A percentile compares a stretch with the other conserved stretches of the same genome.
Conservation (phyloP, 2,329 filamentous ascomycete genomes). For the Neofusicoccum parvum region DNA sequence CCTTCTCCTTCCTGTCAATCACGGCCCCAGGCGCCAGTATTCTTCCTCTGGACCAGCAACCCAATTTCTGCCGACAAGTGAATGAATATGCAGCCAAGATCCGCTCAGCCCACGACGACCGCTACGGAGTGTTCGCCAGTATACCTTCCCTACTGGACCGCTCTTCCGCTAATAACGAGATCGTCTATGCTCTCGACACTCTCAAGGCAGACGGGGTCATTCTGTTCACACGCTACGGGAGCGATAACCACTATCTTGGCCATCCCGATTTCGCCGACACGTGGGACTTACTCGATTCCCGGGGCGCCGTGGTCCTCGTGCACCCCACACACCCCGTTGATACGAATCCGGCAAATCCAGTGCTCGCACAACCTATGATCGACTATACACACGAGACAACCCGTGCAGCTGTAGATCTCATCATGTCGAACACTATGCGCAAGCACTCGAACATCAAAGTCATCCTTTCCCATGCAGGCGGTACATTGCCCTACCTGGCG, state of each 20-base stretch:
- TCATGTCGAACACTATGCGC: slow-evolving; percentile 36
- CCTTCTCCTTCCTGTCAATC: slow-evolving; percentile 31
- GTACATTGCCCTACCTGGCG: slow-evolving; percentile 46
- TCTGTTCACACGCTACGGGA: slow-evolving; percentile 50
- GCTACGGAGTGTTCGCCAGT: slow-evolving; percentile 48
- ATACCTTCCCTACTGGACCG: slow-evolving; percentile 37
- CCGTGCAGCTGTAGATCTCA: slow-evolving; percentile 47
- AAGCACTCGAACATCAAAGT: slow-evolving; percentile 45
- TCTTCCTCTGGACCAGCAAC: slow-evolving; percentile 15
- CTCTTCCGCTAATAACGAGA: slow-evolving; percentile 37
- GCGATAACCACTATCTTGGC: slow-evolving; percentile 49
- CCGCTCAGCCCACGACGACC: slow-evolving; percentile 32
- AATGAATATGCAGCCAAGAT: slow-evolving; percentile 42
- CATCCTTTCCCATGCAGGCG: slow-evolving; percentile 51
- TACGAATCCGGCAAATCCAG: slow-evolving; percentile 34
- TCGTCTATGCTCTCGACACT: slow-evolving; percentile 42
- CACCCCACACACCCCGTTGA: slow-evolving; percentile 49
- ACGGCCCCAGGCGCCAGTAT: slow-evolving; percentile 33
- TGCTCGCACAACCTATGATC: slow-evolving; percentile 43
- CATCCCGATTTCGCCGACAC: slow-evolving; percentile 43
- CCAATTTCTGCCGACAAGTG: slow-evolving; percentile 22
- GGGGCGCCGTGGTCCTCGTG: slow-evolving; percentile 49
- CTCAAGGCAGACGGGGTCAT: slow-evolving; percentile 52
- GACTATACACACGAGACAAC: slow-evolving; percentile 53
- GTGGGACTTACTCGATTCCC: slow-evolving; percentile 49